A percentile compares a stretch with the other conserved stretches of the same genome.
phyloP scores from a whole-genome alignment of 305 asterid genomes.

The Solanum aculeatissimum region DNA sequence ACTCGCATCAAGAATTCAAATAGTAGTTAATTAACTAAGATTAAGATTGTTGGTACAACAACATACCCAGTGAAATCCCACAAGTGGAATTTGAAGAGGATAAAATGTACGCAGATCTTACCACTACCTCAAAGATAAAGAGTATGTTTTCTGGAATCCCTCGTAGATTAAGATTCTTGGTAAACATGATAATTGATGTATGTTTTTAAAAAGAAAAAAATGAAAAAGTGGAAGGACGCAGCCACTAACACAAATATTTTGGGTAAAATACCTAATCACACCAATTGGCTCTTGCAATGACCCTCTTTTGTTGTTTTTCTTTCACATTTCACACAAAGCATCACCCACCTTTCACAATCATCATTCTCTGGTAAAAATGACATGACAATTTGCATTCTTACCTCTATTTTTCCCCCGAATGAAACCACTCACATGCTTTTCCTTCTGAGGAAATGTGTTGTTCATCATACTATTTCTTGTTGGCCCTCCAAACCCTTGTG shows the following conservation, averaged over 20 bases:
- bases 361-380: background rate
- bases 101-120: no score
- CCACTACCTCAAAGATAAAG: no score
- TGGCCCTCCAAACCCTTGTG: conserved; percentile 12
- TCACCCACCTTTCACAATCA: background rate
- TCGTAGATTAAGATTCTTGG: no score
- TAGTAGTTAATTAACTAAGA: no score
- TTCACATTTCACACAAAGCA: background rate
- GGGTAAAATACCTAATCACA: background rate
- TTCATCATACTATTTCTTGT: conserved; percentile 1
- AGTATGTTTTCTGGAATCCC: no score
- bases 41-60: no score
- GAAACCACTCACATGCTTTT: background rate
- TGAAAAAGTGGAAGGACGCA: background rate
- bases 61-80: no score
- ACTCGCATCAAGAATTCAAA: no score
- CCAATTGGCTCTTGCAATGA: background rate
- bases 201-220: background rate
- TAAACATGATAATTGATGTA: no score
- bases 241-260: background rate
- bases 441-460: conserved; percentile 3
- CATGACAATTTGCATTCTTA: background rate
- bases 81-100: no score
- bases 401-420: background rate
- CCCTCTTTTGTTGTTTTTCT: background rate